Evolutionary conservation across 2,329 filamentous ascomycete species (phyloP), one percentile per base, ranked within the genome.

Genomic region (Alternaria triticina): DNA sequence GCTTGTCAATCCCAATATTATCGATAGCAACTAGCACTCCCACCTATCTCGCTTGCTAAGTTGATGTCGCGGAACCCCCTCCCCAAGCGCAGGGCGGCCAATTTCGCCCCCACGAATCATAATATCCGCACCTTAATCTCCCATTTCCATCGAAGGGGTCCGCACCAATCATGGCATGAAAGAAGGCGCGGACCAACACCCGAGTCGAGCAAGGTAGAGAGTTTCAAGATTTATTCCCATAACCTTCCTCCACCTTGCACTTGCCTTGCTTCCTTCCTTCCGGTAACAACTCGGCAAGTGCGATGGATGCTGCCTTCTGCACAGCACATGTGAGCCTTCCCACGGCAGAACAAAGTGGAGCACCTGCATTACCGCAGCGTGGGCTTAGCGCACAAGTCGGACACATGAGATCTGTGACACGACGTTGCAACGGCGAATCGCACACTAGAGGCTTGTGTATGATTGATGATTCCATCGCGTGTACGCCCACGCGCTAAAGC

Each of bases 81-180:
- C 20, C 17, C 13, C 28, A 36, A 52, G 49, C 49, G 36, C 36
- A 40, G 0, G 9, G 30, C 49, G 30, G 49, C 49, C 49, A 52
- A 52, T 36, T 52, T 52, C 28, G 49, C 49, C 49, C 49, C 49
- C 49, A 52, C 49, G 49, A 52, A 52, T 52, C 49, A 40, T 52
- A 23, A 23, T 25, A 36, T 15, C 30, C 49, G 20, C 20, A 23
- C 49, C 36, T 36, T 52, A 36, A 36, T 52, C 30, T 52, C 49
- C 49, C 49, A 25, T 17, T 36, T 28, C 20, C 33, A 20, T 15
- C 49, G 8, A 23, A 2, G 15, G 49, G 15, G 13, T 52, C 49
- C 49, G 49, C 49, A n/a, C 49, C 49, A 52, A 52, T 36, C 28
- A 52, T n/a, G 22, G 23, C 13, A 25, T 25, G 22, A 7, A 8